These are phyloP conservation scores for Crotalaria pallida DNA, from an alignment of 306 rosid genomes.

Conservation along the genomic window DNA sequence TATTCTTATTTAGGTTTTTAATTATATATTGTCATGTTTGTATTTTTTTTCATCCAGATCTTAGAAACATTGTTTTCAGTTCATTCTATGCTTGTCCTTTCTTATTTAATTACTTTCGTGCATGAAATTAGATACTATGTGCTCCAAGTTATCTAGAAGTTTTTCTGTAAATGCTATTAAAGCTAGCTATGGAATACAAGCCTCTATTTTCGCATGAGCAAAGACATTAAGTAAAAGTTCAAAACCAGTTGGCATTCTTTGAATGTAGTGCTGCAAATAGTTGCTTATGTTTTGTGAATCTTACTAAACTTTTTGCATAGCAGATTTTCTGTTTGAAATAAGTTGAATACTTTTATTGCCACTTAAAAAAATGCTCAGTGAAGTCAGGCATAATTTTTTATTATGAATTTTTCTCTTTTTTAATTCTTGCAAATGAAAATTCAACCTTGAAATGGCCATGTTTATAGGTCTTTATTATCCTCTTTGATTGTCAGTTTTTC, in stretches of 20 bases:
- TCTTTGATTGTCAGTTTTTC: not conserved
- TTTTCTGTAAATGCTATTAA: slow-evolving; percentile 6
- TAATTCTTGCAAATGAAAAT: not conserved
- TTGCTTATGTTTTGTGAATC: not conserved
- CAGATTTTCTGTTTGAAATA: too few relatives aligned
- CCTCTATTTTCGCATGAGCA: not conserved
- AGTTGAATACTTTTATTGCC: not conserved
- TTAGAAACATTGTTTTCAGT: not conserved
- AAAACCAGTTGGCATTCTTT: not conserved
- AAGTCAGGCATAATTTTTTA: not conserved
- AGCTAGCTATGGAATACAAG: not conserved
- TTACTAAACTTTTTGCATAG: too few relatives aligned
- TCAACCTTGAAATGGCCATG: slow-evolving; percentile 12
- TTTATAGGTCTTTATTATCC: not conserved
- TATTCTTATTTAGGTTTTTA: not conserved
- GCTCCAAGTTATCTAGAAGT: not conserved
- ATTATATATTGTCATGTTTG: not conserved
- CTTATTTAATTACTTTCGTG: slow-evolving; percentile 1
- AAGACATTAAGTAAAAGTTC: not conserved
- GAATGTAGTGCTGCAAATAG: not conserved
- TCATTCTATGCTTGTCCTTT: not conserved
- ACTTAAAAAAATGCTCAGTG: not conserved
- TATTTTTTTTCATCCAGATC: slow-evolving; percentile 5
- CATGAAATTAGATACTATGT: not conserved
- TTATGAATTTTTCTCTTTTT: not conserved